Evolutionary conservation across 495 filamentous ascomycete genomes (phyloP).

Genomic region (Talaromyces ruber): DNA sequence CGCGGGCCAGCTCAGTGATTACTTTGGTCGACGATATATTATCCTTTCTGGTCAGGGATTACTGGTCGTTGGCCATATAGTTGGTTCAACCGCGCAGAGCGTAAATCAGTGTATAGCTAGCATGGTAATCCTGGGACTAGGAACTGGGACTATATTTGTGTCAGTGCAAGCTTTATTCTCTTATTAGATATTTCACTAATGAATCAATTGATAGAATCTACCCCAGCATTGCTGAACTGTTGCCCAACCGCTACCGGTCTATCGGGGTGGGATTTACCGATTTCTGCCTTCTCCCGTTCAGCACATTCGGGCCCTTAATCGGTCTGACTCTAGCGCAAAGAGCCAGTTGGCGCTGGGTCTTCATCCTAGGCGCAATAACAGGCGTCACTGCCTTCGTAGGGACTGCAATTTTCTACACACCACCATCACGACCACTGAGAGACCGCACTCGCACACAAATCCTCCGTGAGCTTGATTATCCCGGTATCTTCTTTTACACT

Average conservation of each 20-base stretch:
- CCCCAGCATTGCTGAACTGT: conserved; percentile 7
- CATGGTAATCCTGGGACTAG: not conserved
- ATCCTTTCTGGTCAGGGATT: not conserved
- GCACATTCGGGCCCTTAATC: conserved; percentile 4
- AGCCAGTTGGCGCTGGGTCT: conserved; percentile 9
- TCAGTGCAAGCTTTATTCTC: not conserved
- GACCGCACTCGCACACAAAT: conserved; percentile 4
- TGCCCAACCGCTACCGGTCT: conserved; percentile 8
- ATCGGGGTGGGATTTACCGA: conserved; percentile 6
- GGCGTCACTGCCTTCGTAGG: conserved; percentile 4
- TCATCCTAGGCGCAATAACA: conserved; percentile 7
- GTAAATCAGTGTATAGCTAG: not conserved
- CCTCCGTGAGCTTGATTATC: conserved; percentile 6
- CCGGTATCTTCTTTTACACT: not conserved
- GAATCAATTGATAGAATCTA: not conserved
- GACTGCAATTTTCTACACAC: conserved; percentile 7
- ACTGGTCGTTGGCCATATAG: not conserved
- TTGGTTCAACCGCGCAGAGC: not conserved
- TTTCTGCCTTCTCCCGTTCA: conserved; percentile 7
- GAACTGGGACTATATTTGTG: conserved; percentile 1
- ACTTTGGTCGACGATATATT: not conserved
- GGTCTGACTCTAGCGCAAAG: conserved; percentile 3
- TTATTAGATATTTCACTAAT: not conserved
- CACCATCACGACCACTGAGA: conserved; percentile 5
- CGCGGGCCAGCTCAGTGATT: conserved; percentile 2